These are phyloP conservation scores for Monarda citriodora DNA, from an alignment of 305 asterid genomes.

Conservation along the genomic window DNA sequence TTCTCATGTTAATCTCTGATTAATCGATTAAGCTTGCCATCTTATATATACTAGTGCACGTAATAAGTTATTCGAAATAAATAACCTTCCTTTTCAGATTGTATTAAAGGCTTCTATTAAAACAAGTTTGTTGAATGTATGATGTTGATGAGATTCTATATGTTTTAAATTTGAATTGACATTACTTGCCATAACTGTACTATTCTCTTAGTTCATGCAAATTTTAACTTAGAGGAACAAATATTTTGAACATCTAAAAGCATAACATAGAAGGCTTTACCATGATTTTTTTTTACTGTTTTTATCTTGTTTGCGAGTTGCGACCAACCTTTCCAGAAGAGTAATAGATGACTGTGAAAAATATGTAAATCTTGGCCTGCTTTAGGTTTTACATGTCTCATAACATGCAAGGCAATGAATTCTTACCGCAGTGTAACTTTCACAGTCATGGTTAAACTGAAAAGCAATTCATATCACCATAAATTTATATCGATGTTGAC, in stretches of 20 bases:
- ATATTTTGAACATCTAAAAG: background rate
- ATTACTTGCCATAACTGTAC: background rate
- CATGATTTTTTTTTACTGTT: background rate
- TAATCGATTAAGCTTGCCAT: constrained; percentile 1
- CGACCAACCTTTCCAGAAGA: background rate
- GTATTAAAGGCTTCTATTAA: background rate
- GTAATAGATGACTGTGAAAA: background rate
- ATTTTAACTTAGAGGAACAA: background rate
- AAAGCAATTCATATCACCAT: background rate
- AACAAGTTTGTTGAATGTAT: background rate
- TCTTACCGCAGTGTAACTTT: constrained; percentile 3
- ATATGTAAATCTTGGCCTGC: background rate
- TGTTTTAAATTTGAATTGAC: background rate
- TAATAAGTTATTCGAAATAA: background rate
- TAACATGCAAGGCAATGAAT: constrained; percentile 3
- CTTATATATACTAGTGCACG: background rate
- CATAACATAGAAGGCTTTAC: background rate
- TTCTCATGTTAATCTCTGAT: background rate
- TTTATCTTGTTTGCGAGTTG: constrained; percentile 2
- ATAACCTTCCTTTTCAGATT: constrained; percentile 5
- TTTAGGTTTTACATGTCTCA: background rate
- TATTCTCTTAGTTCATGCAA: background rate
- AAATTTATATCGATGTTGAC: constrained; percentile 1
- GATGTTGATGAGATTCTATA: constrained; percentile 7
- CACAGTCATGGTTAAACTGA: background rate